Evolutionary conservation across 768 basidiomycete genomes (phyloP).

Genomic region (Rickenella mellea): DNA sequence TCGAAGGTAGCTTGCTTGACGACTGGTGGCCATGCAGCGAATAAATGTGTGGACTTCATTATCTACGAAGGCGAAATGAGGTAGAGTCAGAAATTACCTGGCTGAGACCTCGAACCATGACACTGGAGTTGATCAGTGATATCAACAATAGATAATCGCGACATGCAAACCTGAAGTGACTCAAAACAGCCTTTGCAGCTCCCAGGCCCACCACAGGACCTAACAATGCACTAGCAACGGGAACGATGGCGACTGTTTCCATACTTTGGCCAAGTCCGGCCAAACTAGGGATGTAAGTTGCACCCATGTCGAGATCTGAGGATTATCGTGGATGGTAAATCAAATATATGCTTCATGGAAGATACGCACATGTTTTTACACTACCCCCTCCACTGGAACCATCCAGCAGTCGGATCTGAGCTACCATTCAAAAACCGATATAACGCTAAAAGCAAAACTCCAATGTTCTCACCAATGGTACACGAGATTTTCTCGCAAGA

Average conservation of each 20-base stretch:
- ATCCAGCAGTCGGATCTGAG: conserved; percentile 9
- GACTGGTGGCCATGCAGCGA: conserved; percentile 11
- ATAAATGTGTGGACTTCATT: conserved; percentile 1
- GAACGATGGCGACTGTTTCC: conserved; percentile 6
- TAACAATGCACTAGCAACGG: conserved; percentile 9
- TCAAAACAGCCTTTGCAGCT: conserved; percentile 9
- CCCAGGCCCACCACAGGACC: conserved; percentile 10
- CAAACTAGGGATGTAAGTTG: conserved; percentile 10
- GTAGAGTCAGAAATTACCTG: too few relatives aligned
- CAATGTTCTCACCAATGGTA: too few relatives aligned
- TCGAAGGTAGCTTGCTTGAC: conserved; percentile 12
- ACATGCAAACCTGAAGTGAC: conserved; percentile 8
- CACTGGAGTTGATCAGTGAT: background rate
- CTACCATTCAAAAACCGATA: background rate
- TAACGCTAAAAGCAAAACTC: too few relatives aligned
- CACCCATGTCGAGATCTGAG: conserved; percentile 5
- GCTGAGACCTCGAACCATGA: conserved; percentile 10
- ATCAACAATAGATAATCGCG: too few relatives aligned
- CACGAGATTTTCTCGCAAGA: too few relatives aligned
- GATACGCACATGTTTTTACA: conserved; percentile 8
- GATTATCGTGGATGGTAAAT: background rate
- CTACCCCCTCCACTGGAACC: conserved; percentile 12
- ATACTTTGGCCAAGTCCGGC: conserved; percentile 10
- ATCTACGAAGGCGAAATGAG: too few relatives aligned
- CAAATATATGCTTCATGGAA: background rate